Evolutionary conservation across 2,329 filamentous ascomycete genomes (phyloP), one percentile per base, ranked within the genome.

Genomic region (Thielaviopsis euricoi): DNA sequence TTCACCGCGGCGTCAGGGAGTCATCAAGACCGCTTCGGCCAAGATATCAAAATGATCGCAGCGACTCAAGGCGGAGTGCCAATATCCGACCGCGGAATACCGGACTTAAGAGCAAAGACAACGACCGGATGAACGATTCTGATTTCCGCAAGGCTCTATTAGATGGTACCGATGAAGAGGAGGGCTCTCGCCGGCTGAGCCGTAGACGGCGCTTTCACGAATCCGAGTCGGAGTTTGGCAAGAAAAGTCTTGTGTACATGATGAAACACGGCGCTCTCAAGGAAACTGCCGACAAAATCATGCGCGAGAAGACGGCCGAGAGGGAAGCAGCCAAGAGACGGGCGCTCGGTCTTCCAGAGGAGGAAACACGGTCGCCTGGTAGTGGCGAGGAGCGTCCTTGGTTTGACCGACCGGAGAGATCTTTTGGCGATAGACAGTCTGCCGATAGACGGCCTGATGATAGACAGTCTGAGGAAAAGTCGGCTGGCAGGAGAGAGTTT

Each of bases 1-100:
- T 89, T 65, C 79, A 82, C 62, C 74, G 77, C 52, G 85, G 85
- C 15, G 73, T 88, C 25, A 53, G 52, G 33, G 29, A 37, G 21
- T 51, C 53, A 29, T 52, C 56, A 23, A 57, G 46, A 26, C 15
- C 55, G 52, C 29, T 25, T 9, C 19, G 52, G 13, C 19, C 43
- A 29, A 37, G 48, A 33, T 21, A 49, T 43, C 29, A 46, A 19
- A 40, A 55, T 55, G 53, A 50, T 33, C 43, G 50, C 49, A 53
- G 17, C 22, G 49, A 59, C 37, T 26, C 13, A n/a, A 19, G 33
- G 13, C 50, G 25, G 43, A 54, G 26, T 19, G 23, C 7, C 53
- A 49, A 29, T 7, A 49, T 9, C 21, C 23, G 26, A 26, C 33
- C 26, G 19, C 53, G 43, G 21, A 55, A 53, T 22, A 5, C 15